These are phyloP conservation scores for Pinus taeda DNA, from an alignment of 75 land plant species.

Conservation along the genomic window DNA sequence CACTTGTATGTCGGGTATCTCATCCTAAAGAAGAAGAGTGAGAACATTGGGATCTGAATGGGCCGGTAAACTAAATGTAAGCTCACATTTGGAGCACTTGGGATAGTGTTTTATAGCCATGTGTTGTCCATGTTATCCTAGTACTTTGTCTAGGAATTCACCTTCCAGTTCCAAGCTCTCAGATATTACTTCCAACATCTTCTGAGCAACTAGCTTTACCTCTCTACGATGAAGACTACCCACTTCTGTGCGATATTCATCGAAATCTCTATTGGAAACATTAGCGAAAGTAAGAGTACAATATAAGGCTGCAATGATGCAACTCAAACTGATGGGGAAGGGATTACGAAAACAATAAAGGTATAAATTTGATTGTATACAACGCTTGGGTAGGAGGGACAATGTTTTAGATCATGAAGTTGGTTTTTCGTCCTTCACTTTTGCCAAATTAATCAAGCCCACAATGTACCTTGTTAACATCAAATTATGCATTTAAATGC, in stretches of 20 bases:
- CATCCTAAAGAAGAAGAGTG: slow-evolving; percentile 58
- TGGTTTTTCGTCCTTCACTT: too few relatives aligned
- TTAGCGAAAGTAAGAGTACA: too few relatives aligned
- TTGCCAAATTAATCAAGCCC: too few relatives aligned
- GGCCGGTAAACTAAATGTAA: slow-evolving; percentile 57
- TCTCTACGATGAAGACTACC: slow-evolving; percentile 31
- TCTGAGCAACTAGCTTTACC: slow-evolving; percentile 20
- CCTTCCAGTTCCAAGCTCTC: slow-evolving; percentile 52
- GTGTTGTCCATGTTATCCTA: slow-evolving; percentile 50
- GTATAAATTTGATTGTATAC: too few relatives aligned
- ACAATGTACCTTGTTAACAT: too few relatives aligned
- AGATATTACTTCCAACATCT: slow-evolving; percentile 41
- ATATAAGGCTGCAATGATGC: too few relatives aligned
- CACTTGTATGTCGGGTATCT: slow-evolving; percentile 50
- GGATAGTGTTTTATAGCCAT: slow-evolving; percentile 73
- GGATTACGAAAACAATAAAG: too few relatives aligned
- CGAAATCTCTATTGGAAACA: too few relatives aligned
- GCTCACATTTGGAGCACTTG: slow-evolving; percentile 62
- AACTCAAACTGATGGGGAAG: too few relatives aligned
- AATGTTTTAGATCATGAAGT: too few relatives aligned
- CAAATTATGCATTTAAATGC: too few relatives aligned
- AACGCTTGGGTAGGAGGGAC: too few relatives aligned
- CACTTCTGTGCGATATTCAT: slow-evolving; percentile 18
- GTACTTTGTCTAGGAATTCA: slow-evolving; percentile 16
- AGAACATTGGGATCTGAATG: slow-evolving; percentile 69